Evolutionary conservation across 2,329 filamentous ascomycete genomes (phyloP).

Genomic region (Corynespora cassiicola): DNA sequence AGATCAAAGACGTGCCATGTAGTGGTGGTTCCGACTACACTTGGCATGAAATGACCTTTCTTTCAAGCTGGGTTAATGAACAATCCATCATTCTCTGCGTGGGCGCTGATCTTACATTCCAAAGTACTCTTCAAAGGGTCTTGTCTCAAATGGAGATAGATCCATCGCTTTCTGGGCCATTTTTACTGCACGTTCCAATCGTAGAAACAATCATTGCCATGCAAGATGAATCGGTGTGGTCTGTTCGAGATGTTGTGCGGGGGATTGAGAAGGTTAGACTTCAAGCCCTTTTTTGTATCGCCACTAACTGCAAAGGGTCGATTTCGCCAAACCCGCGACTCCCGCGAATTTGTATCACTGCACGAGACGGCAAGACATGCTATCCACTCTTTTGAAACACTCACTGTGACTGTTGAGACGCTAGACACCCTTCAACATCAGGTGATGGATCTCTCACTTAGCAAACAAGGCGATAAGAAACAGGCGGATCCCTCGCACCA

Average conservation of each 20-base stretch:
- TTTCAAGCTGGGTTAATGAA: slow-evolving; percentile 10
- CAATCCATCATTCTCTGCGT: slow-evolving; percentile 15
- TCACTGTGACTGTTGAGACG: slow-evolving; percentile 15
- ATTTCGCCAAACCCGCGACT: not conserved
- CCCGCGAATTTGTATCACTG: slow-evolving; percentile 11
- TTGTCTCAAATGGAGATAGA: slow-evolving; percentile 7
- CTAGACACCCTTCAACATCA: slow-evolving; percentile 11
- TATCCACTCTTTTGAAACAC: slow-evolving; percentile 20
- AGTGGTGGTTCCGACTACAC: slow-evolving; percentile 8
- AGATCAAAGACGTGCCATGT: slow-evolving; percentile 11
- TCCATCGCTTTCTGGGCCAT: slow-evolving; percentile 9
- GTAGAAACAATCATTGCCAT: slow-evolving; percentile 17
- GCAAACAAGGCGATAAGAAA: no score
- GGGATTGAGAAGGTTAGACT: slow-evolving; percentile 18
- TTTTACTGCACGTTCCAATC: slow-evolving; percentile 16
- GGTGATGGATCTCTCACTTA: not conserved
- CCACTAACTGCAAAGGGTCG: not conserved
- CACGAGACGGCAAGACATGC: slow-evolving; percentile 23
- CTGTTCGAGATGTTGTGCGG: slow-evolving; percentile 19
- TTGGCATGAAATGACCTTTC: slow-evolving; percentile 27
- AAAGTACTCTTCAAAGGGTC: slow-evolving; percentile 4
- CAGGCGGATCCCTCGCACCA: not conserved
- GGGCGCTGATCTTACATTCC: slow-evolving; percentile 10
- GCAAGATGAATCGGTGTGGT: slow-evolving; percentile 21
- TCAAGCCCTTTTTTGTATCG: no score